These are phyloP conservation scores for Trifolium dubium DNA, from an alignment of 306 rosid genomes.

Conservation along the genomic window DNA sequence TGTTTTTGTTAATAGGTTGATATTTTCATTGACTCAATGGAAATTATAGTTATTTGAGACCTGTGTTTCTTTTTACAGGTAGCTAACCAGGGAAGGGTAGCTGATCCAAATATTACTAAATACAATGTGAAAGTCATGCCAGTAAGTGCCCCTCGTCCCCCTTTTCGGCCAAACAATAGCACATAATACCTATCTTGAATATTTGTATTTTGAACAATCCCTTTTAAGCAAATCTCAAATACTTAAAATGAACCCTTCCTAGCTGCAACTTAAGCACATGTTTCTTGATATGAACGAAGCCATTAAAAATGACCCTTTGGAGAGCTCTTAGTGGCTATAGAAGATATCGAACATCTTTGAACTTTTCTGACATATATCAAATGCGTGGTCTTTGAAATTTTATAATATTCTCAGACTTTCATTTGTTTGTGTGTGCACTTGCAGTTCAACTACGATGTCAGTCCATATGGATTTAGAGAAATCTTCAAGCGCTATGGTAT, in stretches of 20 bases:
- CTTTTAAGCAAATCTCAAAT: background rate
- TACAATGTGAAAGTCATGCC: conserved; percentile 90
- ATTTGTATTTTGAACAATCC: background rate
- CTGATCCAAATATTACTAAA: conserved; percentile 73
- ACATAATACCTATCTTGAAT: background rate
- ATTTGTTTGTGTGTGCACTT: conserved; percentile 41
- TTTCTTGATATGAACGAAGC: background rate
- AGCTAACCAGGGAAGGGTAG: conserved; percentile 65
- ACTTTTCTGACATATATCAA: background rate
- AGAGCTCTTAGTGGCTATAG: background rate
- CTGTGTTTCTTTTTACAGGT: conserved; percentile 55
- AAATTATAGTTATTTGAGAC: conserved; percentile 28
- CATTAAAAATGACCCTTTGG: background rate
- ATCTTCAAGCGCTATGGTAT: conserved; percentile 82
- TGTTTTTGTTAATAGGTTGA: conserved; percentile 6
- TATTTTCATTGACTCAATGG: conserved; percentile 29
- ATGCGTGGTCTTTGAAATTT: background rate
- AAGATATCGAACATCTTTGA: background rate
- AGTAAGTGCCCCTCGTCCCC: conserved; percentile 55
- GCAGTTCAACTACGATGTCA: conserved; percentile 78
- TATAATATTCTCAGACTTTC: conserved; percentile 19
- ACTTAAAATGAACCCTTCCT: background rate
- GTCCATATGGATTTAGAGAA: conserved; percentile 91
- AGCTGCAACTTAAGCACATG: background rate
- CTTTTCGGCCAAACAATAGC: background rate